Conservation (phyloP, 23 red algal genomes). For the Chondrus crispus region DNA sequence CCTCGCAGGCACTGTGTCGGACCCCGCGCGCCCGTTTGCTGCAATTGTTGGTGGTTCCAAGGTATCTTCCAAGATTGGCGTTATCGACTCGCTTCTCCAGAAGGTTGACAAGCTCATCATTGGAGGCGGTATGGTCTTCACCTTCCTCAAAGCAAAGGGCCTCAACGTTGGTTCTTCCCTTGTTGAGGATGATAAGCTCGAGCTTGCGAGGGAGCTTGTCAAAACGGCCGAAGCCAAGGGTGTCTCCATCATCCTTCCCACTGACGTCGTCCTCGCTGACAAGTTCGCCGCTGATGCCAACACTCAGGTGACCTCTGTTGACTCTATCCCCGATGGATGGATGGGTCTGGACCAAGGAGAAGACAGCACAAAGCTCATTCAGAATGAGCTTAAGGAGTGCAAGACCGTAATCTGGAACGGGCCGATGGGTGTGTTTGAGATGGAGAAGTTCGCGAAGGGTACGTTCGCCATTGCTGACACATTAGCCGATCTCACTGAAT, state of each 20-base stretch:
- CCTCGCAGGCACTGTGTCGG: conserved; percentile 73
- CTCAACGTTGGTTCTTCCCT: conserved; percentile 82
- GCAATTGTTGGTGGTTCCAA: conserved; percentile 99
- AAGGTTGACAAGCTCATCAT: conserved; percentile 98
- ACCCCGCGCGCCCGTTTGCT: conserved; percentile 94
- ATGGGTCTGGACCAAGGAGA: conserved; percentile 97
- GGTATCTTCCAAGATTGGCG: conserved; percentile 96
- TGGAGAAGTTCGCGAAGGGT: conserved; percentile 93
- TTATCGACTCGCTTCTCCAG: conserved; percentile 85
- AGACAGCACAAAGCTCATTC: conserved; percentile 70
- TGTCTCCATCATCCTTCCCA: conserved; percentile 81
- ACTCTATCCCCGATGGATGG: conserved; percentile 88
- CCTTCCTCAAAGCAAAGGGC: conserved; percentile 91
- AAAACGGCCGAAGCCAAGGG: conserved; percentile 70
- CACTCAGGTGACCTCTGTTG: conserved; percentile 65
- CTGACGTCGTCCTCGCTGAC: conserved; percentile 91
- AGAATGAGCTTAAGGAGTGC: conserved; percentile 68
- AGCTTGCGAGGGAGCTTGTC: conserved; percentile 72
- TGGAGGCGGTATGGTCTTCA: conserved; percentile 99
- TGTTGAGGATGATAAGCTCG: conserved; percentile 99
- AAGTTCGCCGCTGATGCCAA: conserved; percentile 92
- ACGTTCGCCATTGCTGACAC: conserved; percentile 92
- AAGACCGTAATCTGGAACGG: conserved; percentile 99
- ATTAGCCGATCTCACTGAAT: conserved; percentile 71
- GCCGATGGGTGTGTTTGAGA: conserved; percentile 97